Percentiles rank a stretch among this genome's conserved stretches.
These are phyloP conservation scores for Ophiostoma tasmaniense DNA, from an alignment of 2,329 filamentous ascomycete genomes.

Conservation along the genomic window DNA sequence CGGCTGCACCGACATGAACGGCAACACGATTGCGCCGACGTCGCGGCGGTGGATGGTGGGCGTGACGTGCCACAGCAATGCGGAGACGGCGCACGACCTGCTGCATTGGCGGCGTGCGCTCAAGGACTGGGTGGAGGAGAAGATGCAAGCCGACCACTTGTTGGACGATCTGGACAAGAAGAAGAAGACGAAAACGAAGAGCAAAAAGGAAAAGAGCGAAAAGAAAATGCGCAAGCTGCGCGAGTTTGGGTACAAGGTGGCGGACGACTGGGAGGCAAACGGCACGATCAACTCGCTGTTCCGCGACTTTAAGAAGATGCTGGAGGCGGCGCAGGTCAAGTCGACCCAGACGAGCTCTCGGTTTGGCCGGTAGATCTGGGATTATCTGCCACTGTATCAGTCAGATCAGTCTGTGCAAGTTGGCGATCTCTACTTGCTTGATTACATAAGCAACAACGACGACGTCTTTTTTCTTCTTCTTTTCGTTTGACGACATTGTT, in stretches of 20 bases:
- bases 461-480: background rate
- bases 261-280: conserved; percentile 53
- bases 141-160: conserved; percentile 41
- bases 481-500: background rate
- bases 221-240: conserved; percentile 40
- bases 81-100: conserved; percentile 61
- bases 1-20: conserved; percentile 24
- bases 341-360: conserved; percentile 18
- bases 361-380: conserved; percentile 13
- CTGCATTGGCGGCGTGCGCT: conserved; percentile 69
- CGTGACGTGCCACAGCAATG: conserved; percentile 39
- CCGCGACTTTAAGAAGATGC: conserved; percentile 53
- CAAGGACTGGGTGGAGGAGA: conserved; percentile 60
- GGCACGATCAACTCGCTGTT: conserved; percentile 56
- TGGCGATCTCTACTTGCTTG: background rate
- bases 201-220: background rate
- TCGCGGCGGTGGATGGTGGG: conserved; percentile 36
- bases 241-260: conserved; percentile 53
- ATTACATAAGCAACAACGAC: background rate
- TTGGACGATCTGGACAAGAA: conserved; percentile 27
- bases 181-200: background rate
- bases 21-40: conserved; percentile 28
- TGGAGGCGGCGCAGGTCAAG: conserved; percentile 49
- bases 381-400: background rate
- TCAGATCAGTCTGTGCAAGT: background rate